Conservation (phyloP, 331 rosid species). For the Quercus phellos region DNA sequence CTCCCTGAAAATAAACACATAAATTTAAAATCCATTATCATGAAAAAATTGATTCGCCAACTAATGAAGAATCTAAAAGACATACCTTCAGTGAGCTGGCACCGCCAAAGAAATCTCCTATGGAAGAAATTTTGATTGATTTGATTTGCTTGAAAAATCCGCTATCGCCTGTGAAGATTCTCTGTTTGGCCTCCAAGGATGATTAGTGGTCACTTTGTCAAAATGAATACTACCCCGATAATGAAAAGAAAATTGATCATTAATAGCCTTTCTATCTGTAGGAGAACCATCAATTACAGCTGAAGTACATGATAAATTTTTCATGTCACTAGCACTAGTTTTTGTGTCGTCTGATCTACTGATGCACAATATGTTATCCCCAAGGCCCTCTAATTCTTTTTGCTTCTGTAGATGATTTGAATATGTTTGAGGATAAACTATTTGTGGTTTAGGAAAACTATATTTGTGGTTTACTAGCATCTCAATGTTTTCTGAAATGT, state of each 20-base stretch:
- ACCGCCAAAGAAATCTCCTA: neutral
- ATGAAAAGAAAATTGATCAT: neutral
- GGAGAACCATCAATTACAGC: slow-evolving; percentile 5
- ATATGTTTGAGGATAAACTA: neutral
- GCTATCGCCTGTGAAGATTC: neutral
- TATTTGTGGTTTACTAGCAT: neutral
- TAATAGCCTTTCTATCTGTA: neutral
- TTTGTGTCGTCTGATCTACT: slow-evolving; percentile 3
- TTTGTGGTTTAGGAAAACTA: neutral
- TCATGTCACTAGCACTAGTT: neutral
- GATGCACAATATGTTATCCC: neutral
- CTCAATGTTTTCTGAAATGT: slow-evolving; percentile 10
- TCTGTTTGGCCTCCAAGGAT: neutral
- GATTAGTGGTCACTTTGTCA: neutral
- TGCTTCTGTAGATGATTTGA: slow-evolving; percentile 1
- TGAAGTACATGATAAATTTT: neutral
- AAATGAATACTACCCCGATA: slow-evolving; percentile 1
- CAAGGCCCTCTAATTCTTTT: neutral
- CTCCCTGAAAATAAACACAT: slow-evolving; percentile 8
- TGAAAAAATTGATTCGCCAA: neutral
- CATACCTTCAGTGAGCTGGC: neutral
- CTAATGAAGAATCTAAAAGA: neutral
- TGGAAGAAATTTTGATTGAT: slow-evolving; percentile 6
- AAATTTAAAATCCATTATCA: slow-evolving; percentile 5
- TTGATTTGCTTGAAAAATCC: neutral